Percentiles rank a stretch among this genome's conserved stretches.
Evolutionary conservation across 257 asterid species (phyloP).

Genomic region (Nicotiana attenuata): DNA sequence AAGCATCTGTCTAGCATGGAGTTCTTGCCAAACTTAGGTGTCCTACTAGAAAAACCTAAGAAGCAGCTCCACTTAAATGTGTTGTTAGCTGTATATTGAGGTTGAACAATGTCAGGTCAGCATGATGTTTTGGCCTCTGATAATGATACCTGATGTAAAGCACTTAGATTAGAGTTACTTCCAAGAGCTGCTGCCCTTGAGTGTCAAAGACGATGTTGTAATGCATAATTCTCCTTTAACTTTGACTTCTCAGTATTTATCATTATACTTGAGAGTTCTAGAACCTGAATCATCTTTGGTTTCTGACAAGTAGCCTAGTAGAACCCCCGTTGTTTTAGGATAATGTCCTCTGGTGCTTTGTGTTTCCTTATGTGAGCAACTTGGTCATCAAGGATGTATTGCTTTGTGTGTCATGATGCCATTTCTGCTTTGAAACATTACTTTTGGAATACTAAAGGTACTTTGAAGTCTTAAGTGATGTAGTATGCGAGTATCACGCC

Average conservation of each 20-base stretch:
- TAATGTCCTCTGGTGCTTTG: not conserved
- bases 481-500: not conserved
- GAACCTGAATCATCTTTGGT: constrained; percentile 1
- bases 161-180: not conserved
- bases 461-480: not conserved
- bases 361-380: not conserved
- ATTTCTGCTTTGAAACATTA: not conserved
- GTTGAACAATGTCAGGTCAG: not conserved
- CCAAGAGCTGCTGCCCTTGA: not conserved
- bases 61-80: not conserved
- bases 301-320: not conserved
- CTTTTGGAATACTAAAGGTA: not conserved
- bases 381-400: not conserved
- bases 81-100: not conserved
- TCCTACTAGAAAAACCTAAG: not conserved
- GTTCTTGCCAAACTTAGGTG: not conserved
- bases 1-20: not conserved
- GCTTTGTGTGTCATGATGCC: not conserved
- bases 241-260: not conserved
- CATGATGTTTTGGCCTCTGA: not conserved
- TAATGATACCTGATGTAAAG: not conserved
- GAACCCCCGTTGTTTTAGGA: not conserved
- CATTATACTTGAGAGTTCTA: not conserved
- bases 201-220: not conserved
- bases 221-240: not conserved